Base-by-base conservation (phyloP, 805 yeast genomes). In the Wickerhamiella domercqiae region DNA sequence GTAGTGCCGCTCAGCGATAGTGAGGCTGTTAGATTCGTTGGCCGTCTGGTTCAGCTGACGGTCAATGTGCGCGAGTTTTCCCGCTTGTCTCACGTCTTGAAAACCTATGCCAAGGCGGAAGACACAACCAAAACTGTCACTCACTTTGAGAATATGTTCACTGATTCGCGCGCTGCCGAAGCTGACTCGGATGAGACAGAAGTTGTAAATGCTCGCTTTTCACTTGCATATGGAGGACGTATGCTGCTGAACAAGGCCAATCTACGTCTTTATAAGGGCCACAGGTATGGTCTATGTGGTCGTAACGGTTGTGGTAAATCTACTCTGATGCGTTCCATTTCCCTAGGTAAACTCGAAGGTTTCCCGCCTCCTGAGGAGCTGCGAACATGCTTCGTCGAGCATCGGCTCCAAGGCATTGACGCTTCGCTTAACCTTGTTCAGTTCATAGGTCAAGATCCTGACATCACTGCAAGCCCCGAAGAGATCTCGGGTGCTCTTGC, bases 301-400 rank as follows among this genome's bases (percentile, higher is more conserved):
- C 71, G 96, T 63, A 87, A 87, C 57, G 98, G 98, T 70, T 96
- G 95, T 42, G 98, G 98, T 66, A 87, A 87, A 62, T 84, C 96
- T 11, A 87, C 98, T 13, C 68, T 87, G 52, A 84, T 87, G 97
- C 74, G 97, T 60, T 78, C 97, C 21, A 90, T 87, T 52, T 83
- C 94, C 39, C 82, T 83, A 54, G 97, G 97, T 41, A 94, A 87
- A 63, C 68, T 87, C 46, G 97, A 87, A 63, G 97, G 97, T 3
- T 87, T 90, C 75, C 98, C 98, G 32, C 78, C 81, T 49, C 76
- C 83, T 52, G 72, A 78, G 39, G 78, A 77, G 54, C 65, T 90
- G 46, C 75, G 80, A 59, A 87, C 97, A 21, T 84, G 97, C 64
- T 90, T 87, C 51, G 97, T 87, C 38, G 98, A 90, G 67, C 97